phyloP scores from a whole-genome alignment of 1,284 basidiomycete species.

The Pseudomicrostroma phylloplanum region DNA sequence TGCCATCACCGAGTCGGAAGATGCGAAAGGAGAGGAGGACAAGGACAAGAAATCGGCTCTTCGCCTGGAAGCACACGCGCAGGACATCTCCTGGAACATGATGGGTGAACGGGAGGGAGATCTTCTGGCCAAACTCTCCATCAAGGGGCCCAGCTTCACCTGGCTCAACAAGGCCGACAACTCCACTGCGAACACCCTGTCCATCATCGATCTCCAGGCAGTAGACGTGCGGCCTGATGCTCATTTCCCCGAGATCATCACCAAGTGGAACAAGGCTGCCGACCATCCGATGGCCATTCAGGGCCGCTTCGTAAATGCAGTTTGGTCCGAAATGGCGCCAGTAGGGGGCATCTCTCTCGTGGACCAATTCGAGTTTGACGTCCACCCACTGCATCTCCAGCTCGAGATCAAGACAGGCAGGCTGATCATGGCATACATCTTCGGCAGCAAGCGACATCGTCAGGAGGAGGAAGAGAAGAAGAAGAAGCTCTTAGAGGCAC shows the following conservation, averaged over 20 bases:
- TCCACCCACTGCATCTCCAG: slow-evolving; percentile 69
- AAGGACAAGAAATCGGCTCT: slow-evolving; percentile 73
- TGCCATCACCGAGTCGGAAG: slow-evolving; percentile 65
- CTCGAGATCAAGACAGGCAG: slow-evolving; percentile 75
- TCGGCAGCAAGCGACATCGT: slow-evolving; percentile 49
- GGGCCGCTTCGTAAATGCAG: slow-evolving; percentile 36
- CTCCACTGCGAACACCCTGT: slow-evolving; percentile 72
- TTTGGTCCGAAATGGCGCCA: slow-evolving; percentile 54
- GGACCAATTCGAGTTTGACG: slow-evolving; percentile 70
- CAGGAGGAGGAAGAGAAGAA: slow-evolving; percentile 25
- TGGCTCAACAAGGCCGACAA: slow-evolving; percentile 85
- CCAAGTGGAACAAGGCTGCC: slow-evolving; percentile 55
- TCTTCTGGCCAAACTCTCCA: slow-evolving; percentile 77
- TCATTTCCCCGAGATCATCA: slow-evolving; percentile 79
- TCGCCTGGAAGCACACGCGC: slow-evolving; percentile 71
- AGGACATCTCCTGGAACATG: slow-evolving; percentile 91
- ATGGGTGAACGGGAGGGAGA: slow-evolving; percentile 64
- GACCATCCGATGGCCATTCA: slow-evolving; percentile 39
- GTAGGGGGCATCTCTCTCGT: slow-evolving; percentile 91
- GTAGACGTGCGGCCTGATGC: slow-evolving; percentile 81
- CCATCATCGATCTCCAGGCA: slow-evolving; percentile 69
- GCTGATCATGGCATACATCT: slow-evolving; percentile 83
- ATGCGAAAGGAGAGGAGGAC: slow-evolving; percentile 47
- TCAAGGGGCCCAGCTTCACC: slow-evolving; percentile 71
- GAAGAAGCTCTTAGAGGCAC: slow-evolving; percentile 15